Conservation (phyloP, 2,329 filamentous ascomycete species). For the Aureobasidium musti region DNA sequence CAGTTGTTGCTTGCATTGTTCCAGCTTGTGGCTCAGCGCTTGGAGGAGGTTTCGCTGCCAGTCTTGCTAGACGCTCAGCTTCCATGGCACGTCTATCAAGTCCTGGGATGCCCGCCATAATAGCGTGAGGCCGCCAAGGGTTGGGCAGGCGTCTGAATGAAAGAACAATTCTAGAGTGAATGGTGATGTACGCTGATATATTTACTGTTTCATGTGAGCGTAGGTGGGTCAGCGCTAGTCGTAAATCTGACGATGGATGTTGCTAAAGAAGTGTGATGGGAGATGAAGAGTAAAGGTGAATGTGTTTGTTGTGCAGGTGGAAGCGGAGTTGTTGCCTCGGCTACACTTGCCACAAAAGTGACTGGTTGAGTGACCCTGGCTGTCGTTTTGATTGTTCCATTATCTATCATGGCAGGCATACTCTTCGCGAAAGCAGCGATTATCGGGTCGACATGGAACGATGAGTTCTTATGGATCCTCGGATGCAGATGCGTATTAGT, state of each 20-base stretch:
- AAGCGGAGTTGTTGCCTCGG: conserved; percentile 2
- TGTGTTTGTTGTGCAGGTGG: conserved; percentile 5
- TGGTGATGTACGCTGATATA: neutral
- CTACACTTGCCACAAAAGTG: neutral
- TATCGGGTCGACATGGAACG: too few species aligned
- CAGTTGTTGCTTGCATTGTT: neutral
- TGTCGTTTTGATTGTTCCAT: neutral
- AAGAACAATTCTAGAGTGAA: neutral
- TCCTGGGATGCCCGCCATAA: conserved; percentile 48
- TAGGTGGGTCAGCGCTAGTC: neutral
- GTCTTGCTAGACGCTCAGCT: conserved; percentile 72
- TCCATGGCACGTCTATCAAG: conserved; percentile 84
- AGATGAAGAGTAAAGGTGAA: neutral
- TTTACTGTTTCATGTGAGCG: neutral
- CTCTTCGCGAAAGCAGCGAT: too few species aligned
- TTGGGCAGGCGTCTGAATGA: neutral
- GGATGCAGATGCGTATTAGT: too few species aligned
- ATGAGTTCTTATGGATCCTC: too few species aligned
- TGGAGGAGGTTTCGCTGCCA: conserved; percentile 48
- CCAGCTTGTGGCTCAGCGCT: conserved; percentile 38
- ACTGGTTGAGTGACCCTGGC: neutral
- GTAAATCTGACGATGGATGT: neutral
- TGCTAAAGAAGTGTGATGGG: neutral
- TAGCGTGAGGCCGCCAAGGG: neutral
- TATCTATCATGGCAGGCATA: neutral